Base-by-base conservation (phyloP, 441 rosid species). In the Populus hybrid region DNA sequence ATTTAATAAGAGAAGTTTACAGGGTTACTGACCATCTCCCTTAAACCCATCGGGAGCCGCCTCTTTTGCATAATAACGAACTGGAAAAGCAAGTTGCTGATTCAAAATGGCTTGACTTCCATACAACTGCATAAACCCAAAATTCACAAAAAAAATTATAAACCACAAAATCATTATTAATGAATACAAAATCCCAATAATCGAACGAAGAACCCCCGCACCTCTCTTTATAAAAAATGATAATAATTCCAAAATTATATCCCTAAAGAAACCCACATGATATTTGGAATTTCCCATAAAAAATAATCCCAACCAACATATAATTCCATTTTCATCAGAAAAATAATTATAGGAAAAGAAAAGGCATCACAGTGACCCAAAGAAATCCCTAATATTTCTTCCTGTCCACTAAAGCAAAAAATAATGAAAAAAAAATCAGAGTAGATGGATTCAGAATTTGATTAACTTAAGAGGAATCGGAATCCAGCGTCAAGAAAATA, bases 11-110 rank as follows among this genome's bases (percentile, higher is more conserved):
- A 29, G 20, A 21, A n/a, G 10, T 36, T n/a, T 29, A 26, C 14
- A 16, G 38, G 35, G 2, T 23, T 20, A 87, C 95, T 45, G 82
- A 96, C 99, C 93, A 84, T 96, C 99, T 89, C 99, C 99, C 82
- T 88, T 92, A 59, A 88, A 88, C 10, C 87, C 78, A 6, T 82
- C 82, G 28, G 90, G 92, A 79, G 95, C 91, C 81, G 31, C 31
- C 31, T 87, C 93, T 78, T 91, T 92, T 7, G 97, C 92, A 63
- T 85, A 96, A 78, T 77, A 90, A 29, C 98, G 95, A 38, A 91
- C 87, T 5, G 91, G 87, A 81, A 87, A 61, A 40, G 85, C 88
- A 84, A 73, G 81, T 79, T 29, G 31, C 31, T 29, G 31, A 29
- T 29, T 29, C 31, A 29, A 29, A 29, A 29, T 29, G 31, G 31